phyloP scores from a whole-genome alignment of 768 basidiomycete species.

The Mycena vitilis region DNA sequence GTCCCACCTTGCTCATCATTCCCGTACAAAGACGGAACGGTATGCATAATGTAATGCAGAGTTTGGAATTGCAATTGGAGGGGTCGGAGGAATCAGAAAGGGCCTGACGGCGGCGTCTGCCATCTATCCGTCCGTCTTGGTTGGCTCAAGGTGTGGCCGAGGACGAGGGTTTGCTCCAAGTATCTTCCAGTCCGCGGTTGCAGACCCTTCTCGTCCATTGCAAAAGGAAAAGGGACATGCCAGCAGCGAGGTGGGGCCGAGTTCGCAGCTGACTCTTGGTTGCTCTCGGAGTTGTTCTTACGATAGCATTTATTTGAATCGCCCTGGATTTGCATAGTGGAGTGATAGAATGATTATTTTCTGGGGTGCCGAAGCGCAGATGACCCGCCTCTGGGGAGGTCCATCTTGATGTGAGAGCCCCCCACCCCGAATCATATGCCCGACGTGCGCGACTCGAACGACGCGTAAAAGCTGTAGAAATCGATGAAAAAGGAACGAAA shows the following conservation, averaged over 20 bases:
- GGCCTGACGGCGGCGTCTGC: constrained; percentile 2
- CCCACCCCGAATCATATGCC: no score
- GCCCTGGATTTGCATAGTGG: background rate
- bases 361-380: background rate
- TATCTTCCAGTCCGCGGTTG: background rate
- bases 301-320: background rate
- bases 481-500: background rate
- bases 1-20: no score
- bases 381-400: background rate
- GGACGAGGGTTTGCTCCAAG: background rate
- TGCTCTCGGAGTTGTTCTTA: no score
- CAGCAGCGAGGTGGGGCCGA: no score
- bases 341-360: background rate
- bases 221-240: background rate
- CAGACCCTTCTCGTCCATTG: no score
- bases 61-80: background rate
- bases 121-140: background rate
- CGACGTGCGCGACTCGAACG: no score
- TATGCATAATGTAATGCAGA: background rate
- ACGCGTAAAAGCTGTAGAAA: background rate
- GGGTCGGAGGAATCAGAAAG: background rate
- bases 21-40: no score
- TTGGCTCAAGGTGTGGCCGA: background rate
- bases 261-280: no score
- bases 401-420: background rate